Conservation (phyloP, 2,329 filamentous ascomycete species). For the Cladosporium colombiae region DNA sequence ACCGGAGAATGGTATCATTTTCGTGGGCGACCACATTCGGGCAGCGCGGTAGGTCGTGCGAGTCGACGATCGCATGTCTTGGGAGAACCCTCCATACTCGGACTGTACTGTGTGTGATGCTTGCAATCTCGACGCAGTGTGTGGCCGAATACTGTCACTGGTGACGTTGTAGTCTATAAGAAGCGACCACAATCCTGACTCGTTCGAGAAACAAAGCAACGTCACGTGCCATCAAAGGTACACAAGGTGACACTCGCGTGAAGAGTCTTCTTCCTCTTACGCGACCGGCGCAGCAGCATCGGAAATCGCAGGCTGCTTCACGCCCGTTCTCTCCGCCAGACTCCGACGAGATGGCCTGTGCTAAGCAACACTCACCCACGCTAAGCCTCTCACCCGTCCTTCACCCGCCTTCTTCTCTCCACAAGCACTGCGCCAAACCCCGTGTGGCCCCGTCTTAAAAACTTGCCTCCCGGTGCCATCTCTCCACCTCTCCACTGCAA, state of each 20-base stretch:
- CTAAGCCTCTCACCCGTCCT: conserved; percentile 16
- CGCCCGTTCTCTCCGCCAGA: not conserved
- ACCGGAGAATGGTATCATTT: not conserved
- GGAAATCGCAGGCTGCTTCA: not conserved
- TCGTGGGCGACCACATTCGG: not conserved
- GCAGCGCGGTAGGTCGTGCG: not conserved
- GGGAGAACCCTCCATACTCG: not conserved
- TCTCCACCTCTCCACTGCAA: conserved; percentile 14
- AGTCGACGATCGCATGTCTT: not conserved
- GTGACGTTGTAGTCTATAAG: not conserved
- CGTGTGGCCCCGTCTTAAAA: conserved; percentile 18
- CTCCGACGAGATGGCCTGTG: not conserved
- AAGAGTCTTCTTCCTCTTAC: conserved; percentile 1
- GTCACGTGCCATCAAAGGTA: not conserved
- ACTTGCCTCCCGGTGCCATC: not conserved
- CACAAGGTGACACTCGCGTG: not conserved
- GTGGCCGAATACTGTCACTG: not conserved
- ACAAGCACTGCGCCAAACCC: conserved; percentile 15
- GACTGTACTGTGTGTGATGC: not conserved
- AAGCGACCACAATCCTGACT: not conserved
- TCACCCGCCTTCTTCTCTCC: conserved; percentile 15
- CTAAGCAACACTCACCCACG: conserved; percentile 9
- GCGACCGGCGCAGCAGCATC: not conserved
- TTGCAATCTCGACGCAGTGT: not conserved
- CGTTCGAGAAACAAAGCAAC: not conserved